Evolutionary conservation across 345 rosid genomes (phyloP), one percentile per base, ranked within the genome.

Genomic region (Gossypium sturtianum): DNA sequence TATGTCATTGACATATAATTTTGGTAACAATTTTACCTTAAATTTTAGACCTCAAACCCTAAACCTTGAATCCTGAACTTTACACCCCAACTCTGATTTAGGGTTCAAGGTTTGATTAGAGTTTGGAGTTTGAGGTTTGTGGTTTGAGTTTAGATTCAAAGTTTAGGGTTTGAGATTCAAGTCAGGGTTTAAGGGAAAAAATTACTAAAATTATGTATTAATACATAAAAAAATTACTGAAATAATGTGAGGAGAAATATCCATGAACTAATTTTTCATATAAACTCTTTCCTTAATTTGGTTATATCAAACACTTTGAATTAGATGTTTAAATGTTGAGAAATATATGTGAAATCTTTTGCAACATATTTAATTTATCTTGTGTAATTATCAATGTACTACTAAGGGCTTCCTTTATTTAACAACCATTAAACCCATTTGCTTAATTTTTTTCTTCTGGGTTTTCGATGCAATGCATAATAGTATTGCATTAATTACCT

Each of bases 31-130:
- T 34, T 34, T 34, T 34, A 34, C 0, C 6, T 0, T 5, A 34
- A 34, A 5, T 0, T 34, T 34, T 34, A 34, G 0, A 34, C 1
- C 6, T 29, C 6, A 29, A 29, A 29, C 38, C 5, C 0, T 29
- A 29, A 29, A 29, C 0, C 0, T 0, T 29, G 5, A 29, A 34
- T 34, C 7, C 0, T 34, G 0, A 34, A 34, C 41, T 34, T 34
- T 34, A 0, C 0, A 34, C 7, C 0, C 7, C 0, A 34, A 34
- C 0, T 34, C 0, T 34, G 0, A 34, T 34, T 34, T 5, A 34
- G 1, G 41, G 41, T 34, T 34, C 1, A 34, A 34, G 41, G 7
- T 34, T 34, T 34, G 41, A 5, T 34, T 1, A 34, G 7, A 34
- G 7, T 34, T 5, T 5, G 7, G 0, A 0, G 1, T 34, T 4